Percentiles rank a stretch among this genome's conserved stretches.
Evolutionary conservation across 2,329 filamentous ascomycete genomes (phyloP).

Genomic region (Trichoderma sp.): DNA sequence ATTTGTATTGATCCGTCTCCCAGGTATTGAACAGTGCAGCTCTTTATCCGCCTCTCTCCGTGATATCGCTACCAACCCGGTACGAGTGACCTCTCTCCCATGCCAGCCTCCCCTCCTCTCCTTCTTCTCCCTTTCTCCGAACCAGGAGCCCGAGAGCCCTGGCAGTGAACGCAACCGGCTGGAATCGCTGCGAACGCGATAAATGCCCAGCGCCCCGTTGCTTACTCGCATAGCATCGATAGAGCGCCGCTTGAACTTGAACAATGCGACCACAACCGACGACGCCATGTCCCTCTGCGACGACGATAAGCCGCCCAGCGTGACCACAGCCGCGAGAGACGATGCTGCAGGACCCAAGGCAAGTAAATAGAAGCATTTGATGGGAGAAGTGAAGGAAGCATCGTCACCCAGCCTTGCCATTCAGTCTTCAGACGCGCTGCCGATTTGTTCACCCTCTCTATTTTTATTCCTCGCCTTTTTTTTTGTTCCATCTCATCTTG

Average conservation of each 20-base stretch:
- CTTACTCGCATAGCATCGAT: background rate
- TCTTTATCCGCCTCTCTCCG: background rate
- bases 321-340: background rate
- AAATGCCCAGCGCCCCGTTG: background rate
- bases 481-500: background rate
- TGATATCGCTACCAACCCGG: background rate
- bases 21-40: background rate
- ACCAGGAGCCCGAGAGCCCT: background rate
- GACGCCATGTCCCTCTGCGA: conserved; percentile 14
- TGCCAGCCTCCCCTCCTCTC: background rate
- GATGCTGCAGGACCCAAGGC: conserved; percentile 3
- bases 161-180: background rate
- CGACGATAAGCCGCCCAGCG: conserved; percentile 13
- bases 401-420: background rate
- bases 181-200: conserved; percentile 6
- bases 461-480: background rate
- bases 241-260: conserved; percentile 13
- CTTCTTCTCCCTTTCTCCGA: background rate
- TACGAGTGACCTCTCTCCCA: background rate
- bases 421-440: background rate
- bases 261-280: conserved; percentile 13
- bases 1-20: background rate
- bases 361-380: conserved; percentile 1
- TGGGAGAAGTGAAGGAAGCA: background rate
- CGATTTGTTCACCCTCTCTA: background rate